These are phyloP conservation scores for Pseudofabraea citricarpa DNA, from an alignment of 2,329 filamentous ascomycete genomes.

Conservation along the genomic window DNA sequence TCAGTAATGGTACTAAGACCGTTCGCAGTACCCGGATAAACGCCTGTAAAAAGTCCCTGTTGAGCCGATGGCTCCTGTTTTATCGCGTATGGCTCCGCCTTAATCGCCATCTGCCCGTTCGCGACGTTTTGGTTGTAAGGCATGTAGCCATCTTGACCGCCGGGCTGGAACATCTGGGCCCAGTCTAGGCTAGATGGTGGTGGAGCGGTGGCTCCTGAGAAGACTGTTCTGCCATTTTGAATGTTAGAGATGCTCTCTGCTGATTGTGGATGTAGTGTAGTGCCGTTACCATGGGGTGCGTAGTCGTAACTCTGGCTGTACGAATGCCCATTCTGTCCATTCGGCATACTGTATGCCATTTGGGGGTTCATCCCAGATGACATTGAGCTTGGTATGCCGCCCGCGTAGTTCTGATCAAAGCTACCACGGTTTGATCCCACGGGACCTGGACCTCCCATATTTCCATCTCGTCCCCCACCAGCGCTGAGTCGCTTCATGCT, in stretches of 20 bases:
- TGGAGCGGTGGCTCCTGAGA: slow-evolving; percentile 46
- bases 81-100: slow-evolving; percentile 44
- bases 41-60: slow-evolving; percentile 13
- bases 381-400: slow-evolving; percentile 57
- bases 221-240: slow-evolving; percentile 42
- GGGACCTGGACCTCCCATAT: slow-evolving; percentile 49
- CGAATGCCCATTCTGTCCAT: slow-evolving; percentile 50
- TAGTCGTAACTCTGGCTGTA: slow-evolving; percentile 31
- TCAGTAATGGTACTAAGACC: slow-evolving; percentile 27
- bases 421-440: slow-evolving; percentile 37
- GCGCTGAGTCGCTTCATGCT: slow-evolving; percentile 56
- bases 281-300: slow-evolving; percentile 26
- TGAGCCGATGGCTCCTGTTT: slow-evolving; percentile 36
- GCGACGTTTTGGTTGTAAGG: slow-evolving; percentile 50
- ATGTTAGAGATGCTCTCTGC: slow-evolving; percentile 18
- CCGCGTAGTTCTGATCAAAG: slow-evolving; percentile 51
- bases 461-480: slow-evolving; percentile 50
- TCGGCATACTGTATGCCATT: slow-evolving; percentile 57
- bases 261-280: slow-evolving; percentile 23
- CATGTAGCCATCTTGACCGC: slow-evolving; percentile 61
- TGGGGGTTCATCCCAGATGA: slow-evolving; percentile 55
- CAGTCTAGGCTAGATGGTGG: slow-evolving; percentile 66
- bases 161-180: slow-evolving; percentile 74
- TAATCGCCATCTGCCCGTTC: slow-evolving; percentile 65
- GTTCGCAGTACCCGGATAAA: slow-evolving; percentile 15